A percentile compares a stretch with the other conserved stretches of the same genome.
phyloP scores from a whole-genome alignment of 2,329 filamentous ascomycete species.

The Coniochaeta prunicola region DNA sequence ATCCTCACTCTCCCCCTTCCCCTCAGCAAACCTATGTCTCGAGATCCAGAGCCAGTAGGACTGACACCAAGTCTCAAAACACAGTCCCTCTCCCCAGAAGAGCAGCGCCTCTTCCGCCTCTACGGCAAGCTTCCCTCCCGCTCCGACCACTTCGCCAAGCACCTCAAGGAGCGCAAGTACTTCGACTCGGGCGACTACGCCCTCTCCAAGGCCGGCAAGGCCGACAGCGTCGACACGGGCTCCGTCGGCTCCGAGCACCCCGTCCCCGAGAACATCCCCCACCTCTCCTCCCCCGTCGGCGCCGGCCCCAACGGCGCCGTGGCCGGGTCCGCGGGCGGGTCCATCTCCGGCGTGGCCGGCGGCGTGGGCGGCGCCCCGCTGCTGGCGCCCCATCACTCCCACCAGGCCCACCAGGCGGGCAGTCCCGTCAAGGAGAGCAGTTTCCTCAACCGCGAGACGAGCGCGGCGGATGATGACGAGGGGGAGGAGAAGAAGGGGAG shows the following conservation, averaged over 20 bases:
- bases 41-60: no score
- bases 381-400: constrained; percentile 33
- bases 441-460: constrained; percentile 78
- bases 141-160: constrained; percentile 94
- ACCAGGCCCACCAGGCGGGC: constrained; percentile 43
- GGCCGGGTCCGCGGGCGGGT: constrained; percentile 1
- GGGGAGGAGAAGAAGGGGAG: constrained; percentile 9
- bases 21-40: background rate
- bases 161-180: constrained; percentile 98
- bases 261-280: constrained; percentile 89
- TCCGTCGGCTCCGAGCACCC: constrained; percentile 93
- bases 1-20: background rate
- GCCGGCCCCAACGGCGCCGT: constrained; percentile 20
- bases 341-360: background rate
- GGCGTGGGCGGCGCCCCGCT: constrained; percentile 26
- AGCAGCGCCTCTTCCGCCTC: constrained; percentile 92
- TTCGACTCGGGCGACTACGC: constrained; percentile 96
- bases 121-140: constrained; percentile 97
- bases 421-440: constrained; percentile 89
- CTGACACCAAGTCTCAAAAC: no score
- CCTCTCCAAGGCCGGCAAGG: constrained; percentile 95
- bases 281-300: constrained; percentile 63
- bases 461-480: constrained; percentile 43
- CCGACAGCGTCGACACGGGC: constrained; percentile 86
- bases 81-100: constrained; percentile 85